Percentiles rank a stretch among this genome's conserved stretches.
phyloP scores from a whole-genome alignment of 2,329 filamentous ascomycete genomes.

The Sclerotinia glacialis region DNA sequence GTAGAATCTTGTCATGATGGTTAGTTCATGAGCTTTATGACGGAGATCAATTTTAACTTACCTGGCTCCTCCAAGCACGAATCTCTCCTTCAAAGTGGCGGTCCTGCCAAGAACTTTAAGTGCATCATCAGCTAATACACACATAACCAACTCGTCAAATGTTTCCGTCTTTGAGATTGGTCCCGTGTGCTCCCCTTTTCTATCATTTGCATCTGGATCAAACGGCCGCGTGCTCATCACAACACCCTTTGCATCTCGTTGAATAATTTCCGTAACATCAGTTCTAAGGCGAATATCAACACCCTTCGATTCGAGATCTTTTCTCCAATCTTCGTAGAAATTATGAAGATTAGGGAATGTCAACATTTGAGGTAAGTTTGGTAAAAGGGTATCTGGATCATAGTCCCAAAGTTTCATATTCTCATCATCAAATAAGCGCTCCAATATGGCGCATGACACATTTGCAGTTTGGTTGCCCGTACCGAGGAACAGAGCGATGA shows the following conservation, averaged over 20 bases:
- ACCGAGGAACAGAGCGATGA: conserved; percentile 70
- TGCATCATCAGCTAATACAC: conserved; percentile 62
- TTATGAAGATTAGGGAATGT: conserved; percentile 61
- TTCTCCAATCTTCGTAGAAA: conserved; percentile 60
- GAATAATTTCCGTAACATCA: conserved; percentile 52
- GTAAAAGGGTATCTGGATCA: conserved; percentile 52
- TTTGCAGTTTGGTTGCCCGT: conserved; percentile 71
- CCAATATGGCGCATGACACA: conserved; percentile 66
- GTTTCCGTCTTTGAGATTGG: conserved; percentile 48
- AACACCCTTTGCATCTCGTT: conserved; percentile 52
- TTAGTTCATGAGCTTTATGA: neutral
- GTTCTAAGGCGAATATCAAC: conserved; percentile 56
- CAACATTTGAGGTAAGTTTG: conserved; percentile 63
- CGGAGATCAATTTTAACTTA: neutral
- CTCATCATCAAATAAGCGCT: conserved; percentile 56
- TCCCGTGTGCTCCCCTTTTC: conserved; percentile 39
- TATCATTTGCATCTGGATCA: conserved; percentile 52
- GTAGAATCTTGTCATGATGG: conserved; percentile 45
- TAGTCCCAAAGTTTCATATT: conserved; percentile 61
- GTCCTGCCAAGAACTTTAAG: conserved; percentile 58
- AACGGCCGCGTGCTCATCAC: conserved; percentile 46
- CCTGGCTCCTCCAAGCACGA: conserved; percentile 67
- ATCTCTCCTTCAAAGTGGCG: conserved; percentile 59
- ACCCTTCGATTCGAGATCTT: conserved; percentile 52
- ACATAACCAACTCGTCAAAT: conserved; percentile 66